Evolutionary conservation across 2,329 filamentous ascomycete species (phyloP), one percentile per base, ranked within the genome.

Genomic region (Tolypocladium tropicale): DNA sequence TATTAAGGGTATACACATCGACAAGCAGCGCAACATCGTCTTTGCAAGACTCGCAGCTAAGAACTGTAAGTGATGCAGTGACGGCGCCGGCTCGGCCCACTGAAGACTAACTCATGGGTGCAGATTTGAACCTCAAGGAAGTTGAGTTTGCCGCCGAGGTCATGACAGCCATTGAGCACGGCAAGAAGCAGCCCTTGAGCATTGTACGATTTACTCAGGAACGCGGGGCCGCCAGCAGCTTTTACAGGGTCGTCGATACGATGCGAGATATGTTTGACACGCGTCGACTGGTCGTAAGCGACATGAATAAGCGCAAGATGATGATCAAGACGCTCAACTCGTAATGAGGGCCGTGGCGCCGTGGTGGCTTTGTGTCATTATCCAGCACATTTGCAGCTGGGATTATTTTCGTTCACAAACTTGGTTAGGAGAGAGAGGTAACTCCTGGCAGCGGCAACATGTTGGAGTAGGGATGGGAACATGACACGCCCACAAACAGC

Each of bases 61-160:
- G 60, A 97, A 97, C 66, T 85, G 90, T 95, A 77, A 80, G 88
- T 59, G 30, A 33, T 30, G 12, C 6, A 14, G 28, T 18, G 16
- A 32, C 28, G 5, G 18, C 18, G 6, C 4, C 3, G 14, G n/a
- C 28, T 6, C 6, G 25, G 18, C 5, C 7, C 2, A 21, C 10
- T 7, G 25, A 50, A 25, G 14, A 41, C 66, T 71, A 57, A 71
- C 51, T 4, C 43, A 6, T n/a, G 37, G 43, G 4, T 48, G 12
- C 63, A 92, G 89, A 87, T 65, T 79, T 95, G 53, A 81, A 86
- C 60, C 82, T 96, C 67, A 94, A 92, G 67, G 87, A 90, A 55
- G 91, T 96, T n/a, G 81, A 86, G 16, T 92, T 97, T 70, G 88
- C 90, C 18, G 84, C 86, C 39, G 90, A 96, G 69, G 81, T 96